Percentiles rank a stretch among this genome's conserved stretches.
Evolutionary conservation across 768 basidiomycete genomes (phyloP).

Genomic region (Strobilomyces echinocephalus): DNA sequence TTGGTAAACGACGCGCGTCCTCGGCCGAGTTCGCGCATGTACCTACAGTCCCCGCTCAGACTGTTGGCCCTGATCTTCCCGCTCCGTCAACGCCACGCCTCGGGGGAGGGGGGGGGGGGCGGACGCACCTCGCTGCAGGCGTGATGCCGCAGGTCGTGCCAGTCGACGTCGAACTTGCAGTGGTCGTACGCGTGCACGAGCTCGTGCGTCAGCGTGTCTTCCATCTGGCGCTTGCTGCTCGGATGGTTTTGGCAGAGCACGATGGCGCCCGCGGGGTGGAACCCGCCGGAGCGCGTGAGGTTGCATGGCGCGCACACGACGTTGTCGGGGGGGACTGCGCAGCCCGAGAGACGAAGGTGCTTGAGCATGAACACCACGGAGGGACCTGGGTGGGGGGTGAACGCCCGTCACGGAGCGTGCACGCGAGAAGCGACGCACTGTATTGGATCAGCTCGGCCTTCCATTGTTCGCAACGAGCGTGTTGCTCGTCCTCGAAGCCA

Average conservation of each 20-base stretch:
- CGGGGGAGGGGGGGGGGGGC: background rate
- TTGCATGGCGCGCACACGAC: conserved; percentile 86
- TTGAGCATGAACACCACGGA: conserved; percentile 87
- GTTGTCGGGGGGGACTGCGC: conserved; percentile 63
- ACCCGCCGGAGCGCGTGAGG: conserved; percentile 70
- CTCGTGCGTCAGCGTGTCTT: conserved; percentile 90
- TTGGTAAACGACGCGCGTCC: conserved; percentile 80
- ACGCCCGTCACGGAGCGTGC: too few species aligned
- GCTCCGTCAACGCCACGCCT: background rate
- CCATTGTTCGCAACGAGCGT: conserved; percentile 59
- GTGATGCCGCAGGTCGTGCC: conserved; percentile 86
- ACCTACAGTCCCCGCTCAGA: conserved; percentile 89
- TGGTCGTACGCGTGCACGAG: conserved; percentile 95
- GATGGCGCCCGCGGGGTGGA: conserved; percentile 75
- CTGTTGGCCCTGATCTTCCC: conserved; percentile 90
- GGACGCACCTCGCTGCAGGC: conserved; percentile 90
- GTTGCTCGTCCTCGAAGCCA: conserved; percentile 34
- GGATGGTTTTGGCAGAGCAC: conserved; percentile 84
- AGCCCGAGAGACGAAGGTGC: conserved; percentile 75
- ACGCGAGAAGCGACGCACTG: conserved; percentile 51
- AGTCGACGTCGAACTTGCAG: conserved; percentile 90
- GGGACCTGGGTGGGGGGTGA: conserved; percentile 53
- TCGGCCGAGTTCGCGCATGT: conserved; percentile 72
- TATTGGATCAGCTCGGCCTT: conserved; percentile 63
- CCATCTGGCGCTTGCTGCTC: conserved; percentile 80